phyloP scores from a whole-genome alignment of 129 eudicot genomes.

The Ambrosia artemisiifolia region DNA sequence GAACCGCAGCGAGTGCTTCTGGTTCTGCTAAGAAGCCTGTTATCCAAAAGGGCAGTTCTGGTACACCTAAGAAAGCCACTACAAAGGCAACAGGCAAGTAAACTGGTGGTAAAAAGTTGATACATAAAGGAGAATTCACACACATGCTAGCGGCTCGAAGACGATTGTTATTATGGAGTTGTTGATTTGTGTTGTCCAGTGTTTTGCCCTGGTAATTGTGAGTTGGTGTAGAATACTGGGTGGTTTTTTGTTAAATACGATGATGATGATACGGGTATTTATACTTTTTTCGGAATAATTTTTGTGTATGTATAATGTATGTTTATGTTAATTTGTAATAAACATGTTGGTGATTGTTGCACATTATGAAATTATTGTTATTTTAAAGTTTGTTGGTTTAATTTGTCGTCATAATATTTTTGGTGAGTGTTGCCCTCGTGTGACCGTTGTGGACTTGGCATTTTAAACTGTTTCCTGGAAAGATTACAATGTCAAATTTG shows the following conservation, averaged over 20 bases:
- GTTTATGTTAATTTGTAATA: conserved; percentile 37
- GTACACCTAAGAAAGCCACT: conserved; percentile 25
- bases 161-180: conserved; percentile 26
- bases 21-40: conserved; percentile 22
- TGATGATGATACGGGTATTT: conserved; percentile 17
- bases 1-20: conserved; percentile 50
- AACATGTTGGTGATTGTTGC: conserved; percentile 24
- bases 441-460: too few relatives aligned
- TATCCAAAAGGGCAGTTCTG: conserved; percentile 15
- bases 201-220: conserved; percentile 22
- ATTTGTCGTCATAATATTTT: not conserved
- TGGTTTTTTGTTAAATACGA: conserved; percentile 17
- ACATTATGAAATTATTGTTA: conserved; percentile 2
- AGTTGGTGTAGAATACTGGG: conserved; percentile 20
- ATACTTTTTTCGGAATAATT: not conserved
- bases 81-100: conserved; percentile 15
- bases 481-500: too few relatives aligned
- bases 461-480: too few relatives aligned
- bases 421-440: too few relatives aligned
- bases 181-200: conserved; percentile 12
- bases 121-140: conserved; percentile 6
- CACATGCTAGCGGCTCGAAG: conserved; percentile 12
- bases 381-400: not conserved
- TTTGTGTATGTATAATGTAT: conserved; percentile 38
- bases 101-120: conserved; percentile 2